Conservation (phyloP, 2,329 filamentous ascomycete species). For the Mollisiaceae sp. region DNA sequence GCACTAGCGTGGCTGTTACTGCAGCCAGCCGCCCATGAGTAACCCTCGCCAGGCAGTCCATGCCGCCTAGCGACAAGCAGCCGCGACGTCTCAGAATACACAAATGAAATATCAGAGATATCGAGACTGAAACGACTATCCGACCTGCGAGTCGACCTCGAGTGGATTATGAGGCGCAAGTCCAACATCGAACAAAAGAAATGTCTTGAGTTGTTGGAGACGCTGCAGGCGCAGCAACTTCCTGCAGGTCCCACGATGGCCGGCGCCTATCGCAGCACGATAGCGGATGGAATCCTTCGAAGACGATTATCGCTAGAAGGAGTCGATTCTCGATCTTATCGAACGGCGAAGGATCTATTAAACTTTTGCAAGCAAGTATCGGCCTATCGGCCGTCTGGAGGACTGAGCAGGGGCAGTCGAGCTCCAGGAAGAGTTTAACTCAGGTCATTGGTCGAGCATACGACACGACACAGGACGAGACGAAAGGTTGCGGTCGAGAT, state of each 20-base stretch:
- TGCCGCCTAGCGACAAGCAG: not conserved
- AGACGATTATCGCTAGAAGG: not conserved
- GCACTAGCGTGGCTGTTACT: not conserved
- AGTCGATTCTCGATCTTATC: not conserved
- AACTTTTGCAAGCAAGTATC: not conserved
- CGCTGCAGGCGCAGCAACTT: not conserved
- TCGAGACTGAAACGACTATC: not conserved
- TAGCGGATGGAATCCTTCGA: not conserved
- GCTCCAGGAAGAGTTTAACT: not conserved
- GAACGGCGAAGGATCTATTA: not conserved
- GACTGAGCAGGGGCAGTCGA: not conserved
- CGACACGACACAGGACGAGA: not conserved
- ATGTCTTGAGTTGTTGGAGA: not conserved
- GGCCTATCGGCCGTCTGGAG: too few relatives aligned
- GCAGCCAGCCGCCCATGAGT: not conserved
- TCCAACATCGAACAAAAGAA: not conserved
- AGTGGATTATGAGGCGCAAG: not conserved
- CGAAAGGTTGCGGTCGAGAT: too few relatives aligned
- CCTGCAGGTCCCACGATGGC: slow-evolving; percentile 1
- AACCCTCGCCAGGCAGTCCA: not conserved
- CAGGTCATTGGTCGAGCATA: not conserved
- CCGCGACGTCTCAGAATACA: not conserved
- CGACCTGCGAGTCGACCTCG: not conserved
- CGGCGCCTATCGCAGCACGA: slow-evolving; percentile 1
- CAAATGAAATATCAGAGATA: not conserved